Base-by-base conservation (phyloP, 192 early-diverging fungal species). In the Entomortierella chlamydospora region DNA sequence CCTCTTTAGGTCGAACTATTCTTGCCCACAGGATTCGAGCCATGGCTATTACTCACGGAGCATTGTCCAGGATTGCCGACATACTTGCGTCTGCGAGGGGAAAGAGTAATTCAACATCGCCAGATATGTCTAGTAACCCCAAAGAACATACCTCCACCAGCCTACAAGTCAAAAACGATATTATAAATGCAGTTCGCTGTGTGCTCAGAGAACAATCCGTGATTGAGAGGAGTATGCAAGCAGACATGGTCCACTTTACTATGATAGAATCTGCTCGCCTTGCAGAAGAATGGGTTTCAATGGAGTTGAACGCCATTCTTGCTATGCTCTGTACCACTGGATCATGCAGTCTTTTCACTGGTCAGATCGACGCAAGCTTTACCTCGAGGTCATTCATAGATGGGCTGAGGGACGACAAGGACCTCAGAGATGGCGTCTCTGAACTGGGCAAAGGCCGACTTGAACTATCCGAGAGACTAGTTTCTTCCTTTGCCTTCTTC, bases 401-500 rank as follows among this genome's bases (percentile, higher is more conserved):
- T 7, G 42, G 33, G 33, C 17, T 72, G 9, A 37, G 34, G 43
- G 23, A 30, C 2, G 70, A 72, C 25, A n/a, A 7, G 4, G 30
- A 63, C 11, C 53, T 72, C 4, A 12, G 60, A 30, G 42, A 57
- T 0, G 51, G 54, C 13, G 43, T 41, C 17, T n/a, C n/a, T 3
- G 7, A 23, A 20, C 11, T 72, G 31, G 70, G 70, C 28, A 18
- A 3, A n/a, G 47, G 18, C 13, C 37, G 70, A n/a, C 22, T 72
- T 17, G 70, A 64, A 3, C 59, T 72, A 11, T 63, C 54, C 20
- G 70, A 72, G 55, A 49, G 33, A 8, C 28, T 64, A 2, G 61
- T 72, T 9, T 37, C 70, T 4, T 72, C 70, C 0, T 72, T 72
- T 33, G 37, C 30, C 13, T 72, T 72, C 33, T 72, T 72, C 43